Evolutionary conservation across 1,139 yeast species (phyloP).

Genomic region (Saccharomyces pastorianus): DNA sequence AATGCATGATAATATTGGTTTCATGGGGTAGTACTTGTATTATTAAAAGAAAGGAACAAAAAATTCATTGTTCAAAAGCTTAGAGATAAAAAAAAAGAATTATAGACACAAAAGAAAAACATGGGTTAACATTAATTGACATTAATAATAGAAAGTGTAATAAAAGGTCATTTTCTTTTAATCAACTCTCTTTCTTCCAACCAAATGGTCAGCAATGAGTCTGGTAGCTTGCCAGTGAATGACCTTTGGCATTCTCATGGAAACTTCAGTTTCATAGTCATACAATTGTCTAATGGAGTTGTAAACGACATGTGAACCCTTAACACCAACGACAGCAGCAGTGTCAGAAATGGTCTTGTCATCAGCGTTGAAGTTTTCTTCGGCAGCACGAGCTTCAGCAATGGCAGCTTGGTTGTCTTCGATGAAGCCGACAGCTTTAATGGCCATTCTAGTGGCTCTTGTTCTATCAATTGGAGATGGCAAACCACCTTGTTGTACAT

Average conservation of each 20-base stretch:
- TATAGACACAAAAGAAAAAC: slow-evolving; percentile 1
- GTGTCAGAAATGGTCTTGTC: slow-evolving; percentile 41
- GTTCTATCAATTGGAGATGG: slow-evolving; percentile 76
- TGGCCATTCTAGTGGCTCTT: slow-evolving; percentile 60
- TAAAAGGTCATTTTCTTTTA: slow-evolving; percentile 4
- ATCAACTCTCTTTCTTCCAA: slow-evolving; percentile 51
- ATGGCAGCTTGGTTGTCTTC: slow-evolving; percentile 38
- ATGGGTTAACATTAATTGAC: not conserved
- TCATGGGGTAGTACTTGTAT: slow-evolving; percentile 1
- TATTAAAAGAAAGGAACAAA: not conserved
- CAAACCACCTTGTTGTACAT: slow-evolving; percentile 76
- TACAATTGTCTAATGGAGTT: slow-evolving; percentile 67
- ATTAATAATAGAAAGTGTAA: not conserved
- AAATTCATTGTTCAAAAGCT: slow-evolving; percentile 1
- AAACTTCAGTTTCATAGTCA: slow-evolving; percentile 76
- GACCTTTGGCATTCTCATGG: slow-evolving; percentile 77
- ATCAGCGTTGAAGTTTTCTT: slow-evolving; percentile 29
- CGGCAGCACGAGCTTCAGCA: slow-evolving; percentile 27
- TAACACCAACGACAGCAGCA: slow-evolving; percentile 82
- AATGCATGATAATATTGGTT: not conserved
- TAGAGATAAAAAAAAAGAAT: slow-evolving; percentile 2
- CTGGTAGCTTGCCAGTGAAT: slow-evolving; percentile 76
- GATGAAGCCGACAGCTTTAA: slow-evolving; percentile 61
- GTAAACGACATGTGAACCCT: slow-evolving; percentile 68
- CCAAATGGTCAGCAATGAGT: slow-evolving; percentile 75